phyloP scores from a whole-genome alignment of 805 yeast genomes.

The Komagataella pseudopastoris region DNA sequence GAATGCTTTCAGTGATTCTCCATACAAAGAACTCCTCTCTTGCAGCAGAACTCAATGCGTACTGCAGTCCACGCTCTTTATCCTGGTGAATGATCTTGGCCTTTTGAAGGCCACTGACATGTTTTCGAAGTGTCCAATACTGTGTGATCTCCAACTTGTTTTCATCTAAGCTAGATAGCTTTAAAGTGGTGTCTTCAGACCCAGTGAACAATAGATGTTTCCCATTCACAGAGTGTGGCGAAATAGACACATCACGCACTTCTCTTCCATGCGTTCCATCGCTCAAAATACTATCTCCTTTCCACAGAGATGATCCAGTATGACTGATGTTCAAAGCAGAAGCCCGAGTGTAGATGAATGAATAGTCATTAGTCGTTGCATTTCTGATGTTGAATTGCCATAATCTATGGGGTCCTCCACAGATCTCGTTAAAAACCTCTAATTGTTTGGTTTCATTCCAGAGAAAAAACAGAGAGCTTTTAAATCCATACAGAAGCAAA shows the following conservation, averaged over 20 bases:
- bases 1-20: constrained; percentile 33
- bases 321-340: constrained; percentile 29
- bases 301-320: constrained; percentile 8
- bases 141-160: constrained; percentile 29
- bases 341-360: constrained; percentile 48
- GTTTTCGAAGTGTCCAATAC: constrained; percentile 58
- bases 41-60: constrained; percentile 52
- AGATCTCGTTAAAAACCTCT: constrained; percentile 55
- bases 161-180: constrained; percentile 28
- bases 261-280: constrained; percentile 89
- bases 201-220: constrained; percentile 49
- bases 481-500: constrained; percentile 66
- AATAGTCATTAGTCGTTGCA: constrained; percentile 15
- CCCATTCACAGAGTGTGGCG: constrained; percentile 17
- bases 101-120: constrained; percentile 80
- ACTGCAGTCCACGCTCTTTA: constrained; percentile 5
- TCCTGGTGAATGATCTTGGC: constrained; percentile 44
- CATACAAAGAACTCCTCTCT: constrained; percentile 83
- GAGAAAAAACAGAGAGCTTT: constrained; percentile 60
- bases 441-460: constrained; percentile 72
- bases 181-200: constrained; percentile 78
- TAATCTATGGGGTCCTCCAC: constrained; percentile 87
- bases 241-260: constrained; percentile 59
- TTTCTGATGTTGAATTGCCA: constrained; percentile 32
- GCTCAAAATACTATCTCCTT: constrained; percentile 19